Evolutionary conservation across 768 basidiomycete species (phyloP).

Genomic region (Xerocomellus dryophilus): DNA sequence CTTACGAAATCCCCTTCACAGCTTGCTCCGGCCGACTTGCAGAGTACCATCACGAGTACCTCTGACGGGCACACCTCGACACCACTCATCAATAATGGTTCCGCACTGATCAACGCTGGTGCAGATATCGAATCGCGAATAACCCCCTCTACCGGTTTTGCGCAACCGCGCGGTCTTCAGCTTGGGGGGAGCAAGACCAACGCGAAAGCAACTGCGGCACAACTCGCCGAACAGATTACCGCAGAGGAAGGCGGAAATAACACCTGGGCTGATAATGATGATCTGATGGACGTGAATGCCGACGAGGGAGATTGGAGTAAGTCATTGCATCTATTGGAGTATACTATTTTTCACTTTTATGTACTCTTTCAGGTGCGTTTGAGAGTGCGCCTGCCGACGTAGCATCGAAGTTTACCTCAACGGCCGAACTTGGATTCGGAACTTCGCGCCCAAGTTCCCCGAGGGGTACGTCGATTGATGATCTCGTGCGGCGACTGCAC

Average conservation of each 20-base stretch:
- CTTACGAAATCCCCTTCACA: slow-evolving; percentile 23
- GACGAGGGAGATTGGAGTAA: slow-evolving; percentile 94
- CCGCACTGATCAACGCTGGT: background rate
- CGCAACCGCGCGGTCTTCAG: slow-evolving; percentile 61
- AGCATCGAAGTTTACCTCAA: slow-evolving; percentile 22
- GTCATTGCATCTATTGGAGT: slow-evolving; percentile 27
- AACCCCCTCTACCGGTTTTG: slow-evolving; percentile 16
- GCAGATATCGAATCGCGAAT: background rate
- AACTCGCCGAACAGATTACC: slow-evolving; percentile 56
- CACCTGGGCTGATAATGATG: slow-evolving; percentile 70
- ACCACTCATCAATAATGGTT: slow-evolving; percentile 25
- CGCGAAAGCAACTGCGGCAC: slow-evolving; percentile 44
- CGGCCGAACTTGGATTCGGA: slow-evolving; percentile 28
- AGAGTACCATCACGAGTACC: slow-evolving; percentile 53
- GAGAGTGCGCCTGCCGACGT: slow-evolving; percentile 49
- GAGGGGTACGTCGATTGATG: slow-evolving; percentile 4
- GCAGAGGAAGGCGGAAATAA: slow-evolving; percentile 39
- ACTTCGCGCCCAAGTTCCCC: slow-evolving; percentile 12
- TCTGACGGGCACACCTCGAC: slow-evolving; percentile 44
- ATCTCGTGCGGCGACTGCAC: background rate
- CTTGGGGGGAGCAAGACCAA: slow-evolving; percentile 58
- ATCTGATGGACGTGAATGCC: slow-evolving; percentile 91
- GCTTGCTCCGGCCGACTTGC: slow-evolving; percentile 72
- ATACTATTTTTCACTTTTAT: background rate
- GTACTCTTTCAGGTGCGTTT: slow-evolving; percentile 60